Conservation (phyloP, 306 rosid genomes). For the Calophaca sinica region DNA sequence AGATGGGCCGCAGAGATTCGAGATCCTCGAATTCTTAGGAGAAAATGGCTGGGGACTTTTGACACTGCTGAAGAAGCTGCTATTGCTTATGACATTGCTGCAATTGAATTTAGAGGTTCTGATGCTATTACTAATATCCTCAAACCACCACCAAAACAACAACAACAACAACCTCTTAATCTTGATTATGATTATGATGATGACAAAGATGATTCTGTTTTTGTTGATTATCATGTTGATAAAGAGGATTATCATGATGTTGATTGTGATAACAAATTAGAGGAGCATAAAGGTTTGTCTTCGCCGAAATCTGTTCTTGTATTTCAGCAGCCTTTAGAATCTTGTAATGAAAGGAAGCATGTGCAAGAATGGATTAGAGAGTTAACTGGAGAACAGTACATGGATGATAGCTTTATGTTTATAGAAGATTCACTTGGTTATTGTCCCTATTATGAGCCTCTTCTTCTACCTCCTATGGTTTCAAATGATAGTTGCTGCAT, state of each 20-base stretch:
- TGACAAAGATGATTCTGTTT: too few species aligned
- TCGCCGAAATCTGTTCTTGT: slow-evolving; percentile 45
- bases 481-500: slow-evolving; percentile 22
- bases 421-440: slow-evolving; percentile 34
- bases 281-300: neutral
- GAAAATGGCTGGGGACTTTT: slow-evolving; percentile 40
- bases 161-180: neutral
- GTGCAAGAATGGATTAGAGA: slow-evolving; percentile 11
- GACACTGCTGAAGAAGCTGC: slow-evolving; percentile 45
- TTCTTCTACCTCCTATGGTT: slow-evolving; percentile 35
- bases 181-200: neutral
- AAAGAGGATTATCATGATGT: too few species aligned
- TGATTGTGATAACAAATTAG: neutral
- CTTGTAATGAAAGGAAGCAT: neutral
- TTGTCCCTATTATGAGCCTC: slow-evolving; percentile 7
- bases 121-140: slow-evolving; percentile 64
- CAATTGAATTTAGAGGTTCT: slow-evolving; percentile 61
- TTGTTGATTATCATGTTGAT: too few species aligned
- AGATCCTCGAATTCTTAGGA: slow-evolving; percentile 46
- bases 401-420: neutral
- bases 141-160: slow-evolving; percentile 18
- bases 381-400: neutral
- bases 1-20: slow-evolving; percentile 94
- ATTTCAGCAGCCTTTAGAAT: neutral
- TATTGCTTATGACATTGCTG: slow-evolving; percentile 64